Evolutionary conservation across 306 rosid species (phyloP), one percentile per base, ranked within the genome.

Genomic region (Herpetospermum pedunculosum): DNA sequence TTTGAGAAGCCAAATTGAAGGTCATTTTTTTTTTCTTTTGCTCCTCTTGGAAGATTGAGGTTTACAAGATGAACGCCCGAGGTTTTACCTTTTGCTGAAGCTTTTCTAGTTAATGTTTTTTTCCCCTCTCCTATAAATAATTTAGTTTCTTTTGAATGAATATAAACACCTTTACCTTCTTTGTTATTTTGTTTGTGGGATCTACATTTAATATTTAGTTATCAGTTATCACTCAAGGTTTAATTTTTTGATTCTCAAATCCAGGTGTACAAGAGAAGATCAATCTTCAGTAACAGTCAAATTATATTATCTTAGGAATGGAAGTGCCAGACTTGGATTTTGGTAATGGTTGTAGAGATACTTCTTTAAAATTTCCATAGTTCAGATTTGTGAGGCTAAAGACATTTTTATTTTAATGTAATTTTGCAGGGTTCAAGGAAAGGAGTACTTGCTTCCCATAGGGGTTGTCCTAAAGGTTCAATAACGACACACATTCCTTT

Each of bases 321-420:
- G 95, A 77, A 94, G 97, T 75, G 98, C 98, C 70, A 89, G 98
- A 75, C 80, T 94, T 68, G 96, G 98, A 77, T 84, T 91, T 82
- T 94, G 98, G 98, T 94, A 87, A 83, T 90, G 59, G 53, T 73
- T 62, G 63, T 75, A 28, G 58, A 40, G 12, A 38, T 64, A 18
- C 28, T 0, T 38, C 38, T 38, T 40, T 77, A 53, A 62, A 58
- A 77, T n/a, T 84, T 64, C 19, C 76, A 60, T 46, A 73, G 72
- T 76, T 46, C 59, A 64, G 75, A 74, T 55, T 28, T 64, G 71
- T 74, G 30, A 47, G 44, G 41, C 44, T 40, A 8, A 21, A 8
- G 11, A 15, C 23, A 71, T 52, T 30, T n/a, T 72, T 37, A 67
- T 75, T 41, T 26, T 38, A 44, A 81, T 35, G 19, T 73, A 70